Evolutionary conservation across 2,329 filamentous ascomycete species (phyloP).

Genomic region (Aspergillus glaucus): DNA sequence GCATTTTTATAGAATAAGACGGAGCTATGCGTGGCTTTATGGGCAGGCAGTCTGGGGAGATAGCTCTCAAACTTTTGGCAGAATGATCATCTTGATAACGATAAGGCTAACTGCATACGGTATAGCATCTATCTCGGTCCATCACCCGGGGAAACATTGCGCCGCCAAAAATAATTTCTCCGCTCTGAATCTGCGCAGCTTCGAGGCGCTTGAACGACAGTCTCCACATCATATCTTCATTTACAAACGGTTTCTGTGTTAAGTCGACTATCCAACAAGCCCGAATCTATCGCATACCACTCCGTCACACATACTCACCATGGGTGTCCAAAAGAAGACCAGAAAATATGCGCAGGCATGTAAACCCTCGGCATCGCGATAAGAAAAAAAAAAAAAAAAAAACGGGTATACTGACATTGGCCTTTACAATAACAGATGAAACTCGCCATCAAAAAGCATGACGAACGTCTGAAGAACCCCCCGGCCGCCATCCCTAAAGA

Average conservation of each 20-base stretch:
- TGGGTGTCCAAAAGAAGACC: constrained; percentile 86
- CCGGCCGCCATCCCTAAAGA: constrained; percentile 7
- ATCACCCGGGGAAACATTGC: neutral
- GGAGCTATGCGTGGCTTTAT: neutral
- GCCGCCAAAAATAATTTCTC: constrained; percentile 1
- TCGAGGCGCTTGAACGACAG: neutral
- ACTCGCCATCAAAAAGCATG: constrained; percentile 15
- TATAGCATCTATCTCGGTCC: neutral
- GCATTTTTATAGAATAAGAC: neutral
- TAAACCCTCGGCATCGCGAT: constrained; percentile 75
- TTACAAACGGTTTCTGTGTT: neutral
- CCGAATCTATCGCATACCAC: neutral
- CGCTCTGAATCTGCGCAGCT: neutral
- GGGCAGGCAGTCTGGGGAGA: neutral
- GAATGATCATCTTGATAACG: neutral
- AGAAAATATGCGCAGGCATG: constrained; percentile 86
- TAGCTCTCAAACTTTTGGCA: neutral
- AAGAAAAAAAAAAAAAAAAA: constrained; percentile 60
- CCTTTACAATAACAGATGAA: constrained; percentile 9
- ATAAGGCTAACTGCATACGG: neutral
- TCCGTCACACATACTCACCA: constrained; percentile 32
- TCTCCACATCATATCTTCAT: neutral
- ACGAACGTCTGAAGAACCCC: constrained; percentile 16
- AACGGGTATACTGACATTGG: constrained; percentile 7
- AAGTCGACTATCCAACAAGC: neutral